Conservation (phyloP, 2,329 filamentous ascomycete species). For the Orbilia quercus region DNA sequence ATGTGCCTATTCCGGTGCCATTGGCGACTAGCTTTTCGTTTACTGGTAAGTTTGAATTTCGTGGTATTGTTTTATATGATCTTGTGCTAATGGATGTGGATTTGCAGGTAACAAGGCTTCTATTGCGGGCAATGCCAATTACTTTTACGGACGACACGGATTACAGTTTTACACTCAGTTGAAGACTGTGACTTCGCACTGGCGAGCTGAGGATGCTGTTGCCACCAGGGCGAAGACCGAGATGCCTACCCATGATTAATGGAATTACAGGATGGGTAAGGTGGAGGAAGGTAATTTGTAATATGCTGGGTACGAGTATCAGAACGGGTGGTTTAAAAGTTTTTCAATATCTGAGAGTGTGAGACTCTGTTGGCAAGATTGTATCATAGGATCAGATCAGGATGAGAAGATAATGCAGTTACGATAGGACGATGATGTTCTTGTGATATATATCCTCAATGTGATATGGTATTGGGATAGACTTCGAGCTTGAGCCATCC, state of each 20-base stretch:
- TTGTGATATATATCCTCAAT: neutral
- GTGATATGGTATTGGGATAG: neutral
- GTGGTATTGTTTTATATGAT: slow-evolving; percentile 79
- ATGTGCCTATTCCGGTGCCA: slow-evolving; percentile 69
- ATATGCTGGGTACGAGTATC: slow-evolving; percentile 9
- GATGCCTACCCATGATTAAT: slow-evolving; percentile 77
- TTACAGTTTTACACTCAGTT: slow-evolving; percentile 95
- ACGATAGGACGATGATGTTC: neutral
- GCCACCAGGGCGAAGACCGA: slow-evolving; percentile 84
- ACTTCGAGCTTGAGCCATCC: no score
- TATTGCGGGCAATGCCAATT: slow-evolving; percentile 90
- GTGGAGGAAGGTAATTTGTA: slow-evolving; percentile 28
- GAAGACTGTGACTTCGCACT: slow-evolving; percentile 92
- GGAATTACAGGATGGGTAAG: neutral
- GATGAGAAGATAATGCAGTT: slow-evolving; percentile 24
- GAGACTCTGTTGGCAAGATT: slow-evolving; percentile 19
- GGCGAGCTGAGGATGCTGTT: slow-evolving; percentile 85
- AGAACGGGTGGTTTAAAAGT: neutral
- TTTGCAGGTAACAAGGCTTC: slow-evolving; percentile 77
- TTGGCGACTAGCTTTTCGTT: slow-evolving; percentile 76
- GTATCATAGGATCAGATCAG: slow-evolving; percentile 30
- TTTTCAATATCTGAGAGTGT: neutral
- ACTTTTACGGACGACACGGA: slow-evolving; percentile 94
- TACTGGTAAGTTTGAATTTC: slow-evolving; percentile 75
- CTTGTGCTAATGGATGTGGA: slow-evolving; percentile 74